Evolutionary conservation across 129 eudicot genomes (phyloP), one percentile per base, ranked within the genome.

Genomic region (Ambrosia artemisiifolia): DNA sequence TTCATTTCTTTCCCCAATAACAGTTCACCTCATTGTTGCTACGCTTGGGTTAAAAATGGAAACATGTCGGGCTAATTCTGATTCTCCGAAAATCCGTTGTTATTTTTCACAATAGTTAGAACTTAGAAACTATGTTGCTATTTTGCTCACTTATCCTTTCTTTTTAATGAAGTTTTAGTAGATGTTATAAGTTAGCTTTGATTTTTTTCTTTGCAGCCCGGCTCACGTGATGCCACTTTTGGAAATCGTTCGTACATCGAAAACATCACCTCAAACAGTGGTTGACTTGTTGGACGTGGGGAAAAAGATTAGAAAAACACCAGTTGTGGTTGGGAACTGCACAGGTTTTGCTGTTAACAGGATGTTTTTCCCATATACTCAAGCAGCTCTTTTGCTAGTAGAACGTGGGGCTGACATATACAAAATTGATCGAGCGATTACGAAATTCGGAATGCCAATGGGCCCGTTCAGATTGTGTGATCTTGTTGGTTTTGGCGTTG

Each of bases 401-500:
- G 99, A 95, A 68, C 97, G 82, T 60, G 99, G 99, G 20, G 74
- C 96, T 10, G 96, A 95, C 75, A 71, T 88, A n/a, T 95, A 95
- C 66, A 81, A 75, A 77, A 88, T 95, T 43, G 99, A 95, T 63
- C 75, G 71, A 77, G 96, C 86, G n/a, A 85, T 88, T 33, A 84
- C 96, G 54, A 95, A 95, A 67, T 95, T 90, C 47, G 99, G 99
- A 81, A 95, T 95, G 99, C 97, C 96, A 18, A 95, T 95, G 99
- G 97, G 99, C 11, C 99, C 97, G 11, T 95, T 95, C 75, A 86
- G 99, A 72, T 76, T 95, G 82, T 83, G 87, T 55, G 97, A 95
- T 63, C 97, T 95, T 70, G 99, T 95, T 14, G 97, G 97, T 20
- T 95, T 91, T 80, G 97, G 97, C 65, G 99, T 88, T 71, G 97